Conservation (phyloP, 2,329 filamentous ascomycete genomes). For the Colletotrichum costaricense region DNA sequence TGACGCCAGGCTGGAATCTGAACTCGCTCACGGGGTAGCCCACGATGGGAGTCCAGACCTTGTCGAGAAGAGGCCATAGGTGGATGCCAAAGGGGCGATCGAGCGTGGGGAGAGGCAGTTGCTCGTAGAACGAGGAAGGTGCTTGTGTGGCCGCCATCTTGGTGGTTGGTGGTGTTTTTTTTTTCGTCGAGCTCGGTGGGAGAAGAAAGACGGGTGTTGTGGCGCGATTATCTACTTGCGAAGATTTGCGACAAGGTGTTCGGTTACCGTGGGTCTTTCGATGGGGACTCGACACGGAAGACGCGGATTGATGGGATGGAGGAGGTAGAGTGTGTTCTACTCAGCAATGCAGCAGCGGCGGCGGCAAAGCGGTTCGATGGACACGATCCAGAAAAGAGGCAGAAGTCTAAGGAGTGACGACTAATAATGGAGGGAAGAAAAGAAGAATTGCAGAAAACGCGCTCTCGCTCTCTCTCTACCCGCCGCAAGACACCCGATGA, state of each 20-base stretch:
- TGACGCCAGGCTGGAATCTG: conserved; percentile 82
- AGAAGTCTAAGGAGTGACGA: conserved; percentile 54
- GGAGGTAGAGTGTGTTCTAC: conserved; percentile 1
- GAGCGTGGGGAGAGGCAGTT: conserved; percentile 79
- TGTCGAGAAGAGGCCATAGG: conserved; percentile 95
- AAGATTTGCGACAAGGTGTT: conserved; percentile 15
- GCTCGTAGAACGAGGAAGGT: conserved; percentile 61
- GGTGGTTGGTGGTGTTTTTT: conserved; percentile 20
- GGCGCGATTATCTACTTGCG: conserved; percentile 17
- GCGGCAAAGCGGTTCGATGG: conserved; percentile 9
- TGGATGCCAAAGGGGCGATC: conserved; percentile 92
- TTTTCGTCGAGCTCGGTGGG: conserved; percentile 18
- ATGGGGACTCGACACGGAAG: conserved; percentile 38
- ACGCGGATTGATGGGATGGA: conserved; percentile 32
- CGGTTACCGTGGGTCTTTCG: conserved; percentile 32
- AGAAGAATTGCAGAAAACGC: conserved; percentile 39
- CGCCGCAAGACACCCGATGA: conserved; percentile 25
- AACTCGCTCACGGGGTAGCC: conserved; percentile 92
- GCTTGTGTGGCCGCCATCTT: conserved; percentile 50
- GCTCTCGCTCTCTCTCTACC: conserved; percentile 24
- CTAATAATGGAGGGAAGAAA: conserved; percentile 46
- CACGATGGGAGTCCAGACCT: conserved; percentile 79
- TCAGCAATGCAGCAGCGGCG: conserved; percentile 28
- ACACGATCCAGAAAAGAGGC: conserved; percentile 32
- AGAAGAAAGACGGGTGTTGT: neutral